phyloP scores from a whole-genome alignment of 1,139 yeast genomes.

The Scheffersomyces insectosa region DNA sequence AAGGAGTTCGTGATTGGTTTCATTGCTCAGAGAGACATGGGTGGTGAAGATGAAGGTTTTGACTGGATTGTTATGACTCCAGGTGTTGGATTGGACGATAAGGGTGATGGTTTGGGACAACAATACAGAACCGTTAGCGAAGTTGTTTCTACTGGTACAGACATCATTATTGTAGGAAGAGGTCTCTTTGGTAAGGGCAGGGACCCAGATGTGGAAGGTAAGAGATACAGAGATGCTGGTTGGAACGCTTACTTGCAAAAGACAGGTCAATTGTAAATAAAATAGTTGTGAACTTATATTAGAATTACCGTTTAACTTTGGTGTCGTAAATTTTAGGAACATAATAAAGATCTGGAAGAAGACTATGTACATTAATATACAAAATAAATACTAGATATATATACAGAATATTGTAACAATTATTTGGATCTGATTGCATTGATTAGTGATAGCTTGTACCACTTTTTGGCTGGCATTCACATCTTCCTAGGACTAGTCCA shows the following conservation, averaged over 20 bases:
- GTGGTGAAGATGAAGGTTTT: conserved; percentile 76
- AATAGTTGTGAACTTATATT: background rate
- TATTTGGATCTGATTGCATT: too few species aligned
- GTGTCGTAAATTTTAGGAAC: background rate
- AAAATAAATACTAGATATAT: too few species aligned
- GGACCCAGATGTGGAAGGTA: conserved; percentile 84
- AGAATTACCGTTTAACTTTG: background rate
- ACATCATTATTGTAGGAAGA: conserved; percentile 94
- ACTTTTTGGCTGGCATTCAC: too few species aligned
- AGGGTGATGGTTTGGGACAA: conserved; percentile 96
- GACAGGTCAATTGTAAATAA: conserved; percentile 13
- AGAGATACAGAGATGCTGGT: conserved; percentile 88
- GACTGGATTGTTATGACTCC: conserved; percentile 98
- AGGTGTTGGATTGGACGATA: conserved; percentile 96
- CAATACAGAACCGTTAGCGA: conserved; percentile 92
- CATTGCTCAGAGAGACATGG: conserved; percentile 90
- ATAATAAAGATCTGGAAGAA: too few species aligned
- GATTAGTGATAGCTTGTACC: too few species aligned
- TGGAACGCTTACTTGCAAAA: conserved; percentile 81
- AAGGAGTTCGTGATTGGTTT: conserved; percentile 92
- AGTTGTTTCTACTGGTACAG: conserved; percentile 81
- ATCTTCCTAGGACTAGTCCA: background rate
- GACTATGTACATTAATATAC: too few species aligned
- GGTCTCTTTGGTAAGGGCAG: conserved; percentile 96
- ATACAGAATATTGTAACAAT: too few species aligned